Conservation (phyloP, 768 basidiomycete genomes). For the Hericium rajendrae region DNA sequence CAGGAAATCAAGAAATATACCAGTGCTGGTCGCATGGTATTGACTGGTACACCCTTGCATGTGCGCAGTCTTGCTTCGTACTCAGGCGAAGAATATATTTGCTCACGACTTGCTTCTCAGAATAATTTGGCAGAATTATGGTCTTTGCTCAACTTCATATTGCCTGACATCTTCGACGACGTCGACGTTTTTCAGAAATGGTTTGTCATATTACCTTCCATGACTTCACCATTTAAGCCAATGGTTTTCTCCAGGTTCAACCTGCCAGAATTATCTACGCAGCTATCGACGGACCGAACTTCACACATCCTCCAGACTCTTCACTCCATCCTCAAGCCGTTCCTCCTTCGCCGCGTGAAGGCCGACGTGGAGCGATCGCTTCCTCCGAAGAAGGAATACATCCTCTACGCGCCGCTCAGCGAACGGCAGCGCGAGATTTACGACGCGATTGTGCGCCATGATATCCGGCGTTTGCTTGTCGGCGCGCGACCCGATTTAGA, state of each 20-base stretch:
- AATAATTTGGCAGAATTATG: constrained; percentile 94
- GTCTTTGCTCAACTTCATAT: constrained; percentile 91
- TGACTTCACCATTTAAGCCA: background rate
- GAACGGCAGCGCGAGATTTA: constrained; percentile 78
- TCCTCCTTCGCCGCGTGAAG: constrained; percentile 87
- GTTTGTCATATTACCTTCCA: constrained; percentile 28
- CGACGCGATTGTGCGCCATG: constrained; percentile 65
- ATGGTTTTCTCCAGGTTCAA: constrained; percentile 45
- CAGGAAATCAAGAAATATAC: constrained; percentile 81
- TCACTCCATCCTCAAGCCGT: constrained; percentile 90
- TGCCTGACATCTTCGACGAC: constrained; percentile 90
- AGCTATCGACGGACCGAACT: constrained; percentile 48
- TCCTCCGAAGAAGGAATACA: constrained; percentile 91
- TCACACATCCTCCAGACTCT: constrained; percentile 65
- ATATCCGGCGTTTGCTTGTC: constrained; percentile 49
- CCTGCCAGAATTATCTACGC: constrained; percentile 50
- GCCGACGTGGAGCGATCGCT: constrained; percentile 73
- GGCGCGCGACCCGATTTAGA: constrained; percentile 24
- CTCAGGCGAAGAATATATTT: background rate
- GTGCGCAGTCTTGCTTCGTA: constrained; percentile 32
- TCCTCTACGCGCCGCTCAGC: constrained; percentile 85
- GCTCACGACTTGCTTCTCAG: constrained; percentile 29
- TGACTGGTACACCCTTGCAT: constrained; percentile 95
- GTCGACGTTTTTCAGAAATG: constrained; percentile 86
- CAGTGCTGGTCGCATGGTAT: constrained; percentile 80